These are phyloP conservation scores for Echria macrotheca DNA, from an alignment of 495 filamentous ascomycete species.

Conservation along the genomic window DNA sequence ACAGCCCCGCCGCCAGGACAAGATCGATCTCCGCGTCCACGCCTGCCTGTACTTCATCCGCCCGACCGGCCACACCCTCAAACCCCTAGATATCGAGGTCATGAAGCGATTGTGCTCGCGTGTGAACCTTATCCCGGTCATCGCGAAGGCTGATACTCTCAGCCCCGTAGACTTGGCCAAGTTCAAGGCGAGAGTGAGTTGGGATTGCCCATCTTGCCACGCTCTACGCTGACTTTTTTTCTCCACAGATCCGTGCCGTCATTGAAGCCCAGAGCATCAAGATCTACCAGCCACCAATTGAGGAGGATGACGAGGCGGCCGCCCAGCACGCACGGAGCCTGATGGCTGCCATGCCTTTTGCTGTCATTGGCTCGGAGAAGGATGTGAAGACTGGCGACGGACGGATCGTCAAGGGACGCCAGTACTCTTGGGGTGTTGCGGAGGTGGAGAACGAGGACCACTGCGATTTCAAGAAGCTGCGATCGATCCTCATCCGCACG, in stretches of 20 bases:
- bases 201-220: neutral
- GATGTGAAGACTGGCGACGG: slow-evolving; percentile 94
- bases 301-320: slow-evolving; percentile 96
- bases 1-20: slow-evolving; percentile 92
- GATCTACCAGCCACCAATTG: slow-evolving; percentile 95
- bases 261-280: slow-evolving; percentile 98
- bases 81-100: slow-evolving; percentile 98
- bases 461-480: slow-evolving; percentile 99
- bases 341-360: slow-evolving; percentile 96
- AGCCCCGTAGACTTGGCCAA: slow-evolving; percentile 84
- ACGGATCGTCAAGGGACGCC: slow-evolving; percentile 95
- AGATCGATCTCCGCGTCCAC: slow-evolving; percentile 98
- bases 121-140: slow-evolving; percentile 95
- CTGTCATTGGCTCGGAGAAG: slow-evolving; percentile 98
- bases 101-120: slow-evolving; percentile 98
- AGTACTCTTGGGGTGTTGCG: slow-evolving; percentile 98
- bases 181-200: slow-evolving; percentile 83
- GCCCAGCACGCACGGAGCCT: slow-evolving; percentile 88
- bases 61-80: slow-evolving; percentile 95
- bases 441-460: slow-evolving; percentile 99
- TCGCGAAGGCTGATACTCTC: slow-evolving; percentile 97
- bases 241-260: slow-evolving; percentile 74
- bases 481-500: slow-evolving; percentile 97
- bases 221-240: no score
- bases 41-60: slow-evolving; percentile 98